Evolutionary conservation across 2,329 filamentous ascomycete species (phyloP), one percentile per base, ranked within the genome.

Genomic region (Aphanocladium album): DNA sequence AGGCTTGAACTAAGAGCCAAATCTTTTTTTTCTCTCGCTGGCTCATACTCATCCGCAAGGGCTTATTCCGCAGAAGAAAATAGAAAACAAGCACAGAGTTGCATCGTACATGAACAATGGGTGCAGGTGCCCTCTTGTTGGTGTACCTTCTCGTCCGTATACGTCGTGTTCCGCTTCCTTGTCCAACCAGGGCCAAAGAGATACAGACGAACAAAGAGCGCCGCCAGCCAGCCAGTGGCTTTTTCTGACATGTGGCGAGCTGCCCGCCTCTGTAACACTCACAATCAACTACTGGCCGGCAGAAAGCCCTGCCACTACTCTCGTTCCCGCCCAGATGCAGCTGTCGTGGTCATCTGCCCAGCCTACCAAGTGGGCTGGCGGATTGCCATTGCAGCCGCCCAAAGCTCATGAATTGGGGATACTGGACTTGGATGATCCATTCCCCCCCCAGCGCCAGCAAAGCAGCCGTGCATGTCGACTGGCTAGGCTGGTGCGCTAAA

Each of bases 271-370:
- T 16, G 25, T 17, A 35, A 51, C 35, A 19, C 30, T 21, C 12
- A 17, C 51, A 41, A 23, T 2, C 21, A 27, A 21, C 33, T 7
- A 27, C 50, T 39, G n/a, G 19, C n/a, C 25, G 5, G 5, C 49
- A 33, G n/a, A 37, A 11, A 17, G 6, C 33, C 30, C 19, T 39
- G n/a, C n/a, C 50, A 16, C 50, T 19, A 30, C 30, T 30, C 9
- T 21, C n/a, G 47, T 56, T 56, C 53, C 53, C 41, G 27, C 54
- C 45, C 7, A 49, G 30, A 57, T 47, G 54, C 43, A 57, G 39
- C 50, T 25, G 50, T 39, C 33, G 46, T 53, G 50, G 50, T 39
- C 50, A 25, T 25, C 50, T 53, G 50, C n/a, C n/a, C 50, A 49
- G 46, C 46, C 46, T 21, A 27, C 27, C 52, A 55, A 43, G 25